Percentiles rank a stretch among this genome's conserved stretches.
Conservation (phyloP, 2,329 filamentous ascomycete genomes). For the Ophiostoma quercus region DNA sequence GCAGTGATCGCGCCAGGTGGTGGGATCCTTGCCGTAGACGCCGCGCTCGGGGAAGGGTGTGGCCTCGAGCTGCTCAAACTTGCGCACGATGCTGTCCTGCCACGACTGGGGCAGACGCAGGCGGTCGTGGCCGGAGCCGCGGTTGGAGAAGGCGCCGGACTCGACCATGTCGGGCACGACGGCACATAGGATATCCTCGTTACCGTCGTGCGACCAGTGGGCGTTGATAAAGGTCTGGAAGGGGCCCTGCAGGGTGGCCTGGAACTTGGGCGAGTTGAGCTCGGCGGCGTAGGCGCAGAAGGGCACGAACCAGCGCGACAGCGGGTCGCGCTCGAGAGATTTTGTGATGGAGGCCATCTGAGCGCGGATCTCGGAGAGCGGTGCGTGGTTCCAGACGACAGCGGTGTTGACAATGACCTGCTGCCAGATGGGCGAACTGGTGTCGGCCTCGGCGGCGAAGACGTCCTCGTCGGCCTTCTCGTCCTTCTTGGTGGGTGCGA, state of each 20-base stretch:
- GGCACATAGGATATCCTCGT: slow-evolving; percentile 65
- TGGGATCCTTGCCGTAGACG: slow-evolving; percentile 56
- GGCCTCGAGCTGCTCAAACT: slow-evolving; percentile 60
- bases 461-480: background rate
- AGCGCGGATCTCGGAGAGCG: slow-evolving; percentile 73
- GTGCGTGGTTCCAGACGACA: slow-evolving; percentile 67
- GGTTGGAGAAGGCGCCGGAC: slow-evolving; percentile 47
- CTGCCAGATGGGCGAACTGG: slow-evolving; percentile 49
- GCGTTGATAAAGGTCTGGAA: slow-evolving; percentile 78
- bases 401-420: slow-evolving; percentile 54
- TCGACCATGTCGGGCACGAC: slow-evolving; percentile 61
- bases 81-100: slow-evolving; percentile 67
- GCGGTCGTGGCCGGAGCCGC: slow-evolving; percentile 40
- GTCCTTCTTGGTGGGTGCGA: background rate
- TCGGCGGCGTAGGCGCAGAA: slow-evolving; percentile 81
- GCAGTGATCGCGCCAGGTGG: slow-evolving; percentile 58
- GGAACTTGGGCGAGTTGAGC: slow-evolving; percentile 68
- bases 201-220: slow-evolving; percentile 62
- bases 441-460: background rate
- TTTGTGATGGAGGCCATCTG: slow-evolving; percentile 62
- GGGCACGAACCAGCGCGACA: slow-evolving; percentile 69
- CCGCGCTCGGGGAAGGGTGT: slow-evolving; percentile 61
- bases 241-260: slow-evolving; percentile 68
- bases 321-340: slow-evolving; percentile 57
- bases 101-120: slow-evolving; percentile 59